Percentiles rank a stretch among this genome's conserved stretches.
phyloP scores from a whole-genome alignment of 495 filamentous ascomycete genomes.

The Aspergillus carlsbadensis region DNA sequence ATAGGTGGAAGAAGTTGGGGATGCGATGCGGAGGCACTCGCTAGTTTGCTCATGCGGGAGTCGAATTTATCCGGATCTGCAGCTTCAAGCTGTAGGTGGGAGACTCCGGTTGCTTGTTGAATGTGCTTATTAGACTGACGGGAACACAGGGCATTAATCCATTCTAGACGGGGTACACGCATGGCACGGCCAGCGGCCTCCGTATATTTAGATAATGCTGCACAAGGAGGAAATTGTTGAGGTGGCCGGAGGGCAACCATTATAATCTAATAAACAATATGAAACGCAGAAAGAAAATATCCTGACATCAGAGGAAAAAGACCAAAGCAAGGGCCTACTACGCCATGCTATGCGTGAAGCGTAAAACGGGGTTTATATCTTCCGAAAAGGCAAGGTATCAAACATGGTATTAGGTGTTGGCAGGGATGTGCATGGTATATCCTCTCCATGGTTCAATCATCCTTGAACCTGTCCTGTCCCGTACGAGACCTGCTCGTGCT shows the following conservation, averaged over 20 bases:
- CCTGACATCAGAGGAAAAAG: slow-evolving; percentile 10
- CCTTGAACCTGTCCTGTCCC: slow-evolving; percentile 29
- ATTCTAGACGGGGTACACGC: slow-evolving; percentile 5
- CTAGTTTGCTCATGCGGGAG: background rate
- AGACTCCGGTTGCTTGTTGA: background rate
- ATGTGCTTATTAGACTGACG: background rate
- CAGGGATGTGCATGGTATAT: slow-evolving; percentile 2
- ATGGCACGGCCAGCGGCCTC: slow-evolving; percentile 9
- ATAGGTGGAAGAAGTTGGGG: slow-evolving; percentile 19
- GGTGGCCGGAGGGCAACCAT: background rate
- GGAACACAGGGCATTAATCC: background rate
- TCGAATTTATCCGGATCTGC: slow-evolving; percentile 11
- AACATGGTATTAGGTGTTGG: slow-evolving; percentile 11
- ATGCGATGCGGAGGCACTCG: background rate
- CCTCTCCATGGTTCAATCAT: slow-evolving; percentile 25
- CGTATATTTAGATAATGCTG: background rate
- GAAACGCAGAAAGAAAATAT: slow-evolving; percentile 9
- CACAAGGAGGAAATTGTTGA: background rate
- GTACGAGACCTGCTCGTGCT: slow-evolving; percentile 46
- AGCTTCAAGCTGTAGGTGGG: background rate
- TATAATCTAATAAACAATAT: slow-evolving; percentile 12
- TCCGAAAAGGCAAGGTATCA: slow-evolving; percentile 17
- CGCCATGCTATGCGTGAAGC: slow-evolving; percentile 23
- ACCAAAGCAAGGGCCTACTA: slow-evolving; percentile 10
- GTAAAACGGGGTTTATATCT: slow-evolving; percentile 12